Conservation (phyloP, 2,329 filamentous ascomycete species). For the Aspergillus sp. region DNA sequence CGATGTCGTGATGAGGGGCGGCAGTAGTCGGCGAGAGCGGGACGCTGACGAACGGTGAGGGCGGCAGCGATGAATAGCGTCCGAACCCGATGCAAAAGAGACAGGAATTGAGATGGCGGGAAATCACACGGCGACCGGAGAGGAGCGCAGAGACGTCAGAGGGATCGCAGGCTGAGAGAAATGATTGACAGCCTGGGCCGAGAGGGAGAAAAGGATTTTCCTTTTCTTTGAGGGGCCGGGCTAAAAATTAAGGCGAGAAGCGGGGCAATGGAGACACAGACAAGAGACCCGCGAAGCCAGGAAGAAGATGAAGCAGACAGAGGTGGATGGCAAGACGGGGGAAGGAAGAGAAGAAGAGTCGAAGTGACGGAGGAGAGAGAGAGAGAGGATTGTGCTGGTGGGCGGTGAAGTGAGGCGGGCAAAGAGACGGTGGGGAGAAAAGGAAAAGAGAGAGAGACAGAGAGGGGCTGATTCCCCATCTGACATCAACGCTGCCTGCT, state of each 20-base stretch:
- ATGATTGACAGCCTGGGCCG: conserved; percentile 17
- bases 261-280: conserved; percentile 4
- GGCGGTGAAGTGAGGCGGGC: conserved; percentile 1
- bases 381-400: conserved; percentile 2
- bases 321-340: conserved; percentile 3
- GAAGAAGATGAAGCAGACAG: conserved; percentile 4
- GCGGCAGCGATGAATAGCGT: conserved; percentile 3
- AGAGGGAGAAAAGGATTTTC: conserved; percentile 6
- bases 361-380: conserved; percentile 4
- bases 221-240: conserved; percentile 6
- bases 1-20: conserved; percentile 4
- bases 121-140: conserved; percentile 4
- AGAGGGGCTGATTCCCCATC: too few relatives aligned
- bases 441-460: too few relatives aligned
- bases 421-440: conserved; percentile 1
- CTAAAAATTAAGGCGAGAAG: conserved; percentile 6
- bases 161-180: conserved; percentile 13
- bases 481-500: too few relatives aligned
- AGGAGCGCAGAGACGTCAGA: conserved; percentile 12
- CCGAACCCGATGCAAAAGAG: too few relatives aligned
- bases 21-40: conserved; percentile 2
- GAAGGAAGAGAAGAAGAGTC: conserved; percentile 4
- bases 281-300: conserved; percentile 3
- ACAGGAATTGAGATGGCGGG: conserved; percentile 2
- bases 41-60: conserved; percentile 3